Evolutionary conservation across 164 flowering plant genomes (phyloP).

Genomic region (Nelumbo lutea): DNA sequence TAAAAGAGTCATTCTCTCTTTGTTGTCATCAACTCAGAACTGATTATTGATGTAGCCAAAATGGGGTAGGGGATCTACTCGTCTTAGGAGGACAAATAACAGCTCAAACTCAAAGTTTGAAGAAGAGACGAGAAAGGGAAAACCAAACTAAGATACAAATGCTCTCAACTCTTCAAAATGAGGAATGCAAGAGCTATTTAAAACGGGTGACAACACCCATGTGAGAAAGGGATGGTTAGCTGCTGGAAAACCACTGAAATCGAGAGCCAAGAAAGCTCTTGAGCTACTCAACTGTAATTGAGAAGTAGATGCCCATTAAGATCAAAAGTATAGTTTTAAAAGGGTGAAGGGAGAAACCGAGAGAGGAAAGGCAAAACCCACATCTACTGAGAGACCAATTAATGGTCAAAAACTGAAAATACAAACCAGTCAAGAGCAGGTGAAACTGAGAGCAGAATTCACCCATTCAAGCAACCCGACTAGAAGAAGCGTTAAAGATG

Average conservation of each 20-base stretch:
- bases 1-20: too few species aligned
- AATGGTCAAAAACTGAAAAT: neutral
- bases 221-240: neutral
- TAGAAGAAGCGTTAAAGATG: neutral
- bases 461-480: constrained; percentile 5
- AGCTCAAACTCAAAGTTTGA: too few species aligned
- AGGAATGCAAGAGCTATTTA: too few species aligned
- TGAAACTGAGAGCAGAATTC: neutral
- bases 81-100: too few species aligned
- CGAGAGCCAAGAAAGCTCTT: neutral
- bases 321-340: neutral
- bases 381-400: neutral
- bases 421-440: neutral
- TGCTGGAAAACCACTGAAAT: neutral
- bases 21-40: too few species aligned
- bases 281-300: neutral
- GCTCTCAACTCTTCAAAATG: too few species aligned
- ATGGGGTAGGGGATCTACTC: too few species aligned
- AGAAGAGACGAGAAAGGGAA: too few species aligned
- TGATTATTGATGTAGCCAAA: too few species aligned
- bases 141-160: too few species aligned
- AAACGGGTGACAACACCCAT: too few species aligned
- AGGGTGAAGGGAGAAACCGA: neutral
- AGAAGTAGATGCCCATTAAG: neutral
- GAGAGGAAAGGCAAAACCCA: constrained; percentile 5